phyloP scores from a whole-genome alignment of 148 eudicot species.

The Pouteria glomerata region DNA sequence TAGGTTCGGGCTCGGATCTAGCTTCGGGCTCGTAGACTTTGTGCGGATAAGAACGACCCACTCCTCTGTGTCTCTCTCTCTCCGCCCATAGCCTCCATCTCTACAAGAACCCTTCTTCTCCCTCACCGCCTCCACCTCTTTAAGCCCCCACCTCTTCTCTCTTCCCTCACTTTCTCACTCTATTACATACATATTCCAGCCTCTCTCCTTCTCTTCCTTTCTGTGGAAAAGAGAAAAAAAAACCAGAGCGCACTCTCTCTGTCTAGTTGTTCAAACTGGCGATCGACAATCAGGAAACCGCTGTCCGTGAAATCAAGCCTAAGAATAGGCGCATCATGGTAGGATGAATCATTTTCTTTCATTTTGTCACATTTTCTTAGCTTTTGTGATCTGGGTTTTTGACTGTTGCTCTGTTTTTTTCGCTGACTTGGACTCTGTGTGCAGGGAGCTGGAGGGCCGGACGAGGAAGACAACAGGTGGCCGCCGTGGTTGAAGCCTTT shows the following conservation, averaged over 20 bases:
- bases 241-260: neutral
- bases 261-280: conserved; percentile 52
- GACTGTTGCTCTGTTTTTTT: neutral
- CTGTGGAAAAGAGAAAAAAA: neutral
- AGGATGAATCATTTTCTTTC: neutral
- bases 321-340: conserved; percentile 78
- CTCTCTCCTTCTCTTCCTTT: neutral
- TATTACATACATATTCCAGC: too few relatives aligned
- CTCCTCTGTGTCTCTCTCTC: conserved; percentile 2
- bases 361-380: neutral
- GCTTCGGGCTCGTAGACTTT: conserved; percentile 25
- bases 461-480: conserved; percentile 65
- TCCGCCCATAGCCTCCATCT: conserved; percentile 1
- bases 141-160: neutral
- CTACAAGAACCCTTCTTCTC: conserved; percentile 16
- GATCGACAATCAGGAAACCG: conserved; percentile 58
- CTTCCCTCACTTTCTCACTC: neutral
- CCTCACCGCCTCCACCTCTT: conserved; percentile 11
- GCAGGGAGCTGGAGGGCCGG: conserved; percentile 61
- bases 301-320: conserved; percentile 66
- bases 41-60: conserved; percentile 35
- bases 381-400: neutral
- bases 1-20: conserved; percentile 26
- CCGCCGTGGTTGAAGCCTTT: conserved; percentile 75
- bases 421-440: neutral